phyloP scores from a whole-genome alignment of 2,329 filamentous ascomycete species.

The Fusarium aywerte region DNA sequence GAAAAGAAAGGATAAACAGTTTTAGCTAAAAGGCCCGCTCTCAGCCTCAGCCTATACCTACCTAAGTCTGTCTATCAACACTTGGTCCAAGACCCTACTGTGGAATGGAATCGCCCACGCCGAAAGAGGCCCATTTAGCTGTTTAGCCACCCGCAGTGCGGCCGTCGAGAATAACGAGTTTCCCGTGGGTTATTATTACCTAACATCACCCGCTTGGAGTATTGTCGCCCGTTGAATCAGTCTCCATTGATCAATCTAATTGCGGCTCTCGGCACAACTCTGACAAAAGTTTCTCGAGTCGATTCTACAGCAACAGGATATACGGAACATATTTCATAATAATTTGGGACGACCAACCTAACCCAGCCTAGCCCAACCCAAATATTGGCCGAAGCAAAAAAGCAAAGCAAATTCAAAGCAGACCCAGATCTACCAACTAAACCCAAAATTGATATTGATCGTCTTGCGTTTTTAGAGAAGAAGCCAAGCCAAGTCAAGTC shows the following conservation, averaged over 20 bases:
- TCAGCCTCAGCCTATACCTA: constrained; percentile 20
- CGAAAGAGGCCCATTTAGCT: constrained; percentile 25
- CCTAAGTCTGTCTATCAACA: no score
- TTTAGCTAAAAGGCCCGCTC: constrained; percentile 25
- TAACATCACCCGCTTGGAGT: constrained; percentile 36
- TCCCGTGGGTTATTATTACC: constrained; percentile 27
- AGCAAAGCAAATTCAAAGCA: background rate
- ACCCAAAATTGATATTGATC: background rate
- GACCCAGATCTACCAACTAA: background rate
- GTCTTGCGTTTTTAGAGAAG: constrained; percentile 11
- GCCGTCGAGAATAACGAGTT: constrained; percentile 15
- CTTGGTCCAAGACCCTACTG: constrained; percentile 9
- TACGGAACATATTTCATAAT: constrained; percentile 5
- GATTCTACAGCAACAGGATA: constrained; percentile 7
- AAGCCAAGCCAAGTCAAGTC: background rate
- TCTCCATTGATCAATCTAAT: constrained; percentile 5
- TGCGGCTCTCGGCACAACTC: constrained; percentile 20
- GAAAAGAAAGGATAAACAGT: constrained; percentile 16
- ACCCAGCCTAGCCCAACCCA: background rate
- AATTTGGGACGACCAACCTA: constrained; percentile 3
- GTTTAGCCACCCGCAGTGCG: constrained; percentile 35
- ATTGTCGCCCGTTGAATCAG: constrained; percentile 20
- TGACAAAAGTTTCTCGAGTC: background rate
- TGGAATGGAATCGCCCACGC: constrained; percentile 42
- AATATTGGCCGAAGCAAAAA: background rate